Base-by-base conservation (phyloP, 1,284 basidiomycete genomes). In the Hypsizygus ulmarius region DNA sequence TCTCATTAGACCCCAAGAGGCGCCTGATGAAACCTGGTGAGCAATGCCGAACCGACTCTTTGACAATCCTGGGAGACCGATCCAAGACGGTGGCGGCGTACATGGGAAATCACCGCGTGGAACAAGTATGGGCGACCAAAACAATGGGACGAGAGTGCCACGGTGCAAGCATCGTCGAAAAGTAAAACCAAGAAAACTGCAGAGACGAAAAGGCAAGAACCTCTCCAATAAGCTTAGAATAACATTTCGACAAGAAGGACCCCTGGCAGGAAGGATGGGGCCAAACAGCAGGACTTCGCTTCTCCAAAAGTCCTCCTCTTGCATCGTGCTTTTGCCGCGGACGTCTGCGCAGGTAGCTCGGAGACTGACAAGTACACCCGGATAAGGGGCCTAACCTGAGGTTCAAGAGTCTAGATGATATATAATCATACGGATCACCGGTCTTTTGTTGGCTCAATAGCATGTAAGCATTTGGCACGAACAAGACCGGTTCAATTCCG, bases 361-460 rank as follows among this genome's bases (percentile, higher is more conserved):
- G 41, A 18, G 35, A 21, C 21, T 39, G 9, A 43, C 34, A 35
- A 40, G 39, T 30, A 11, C 15, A 37, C 30, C 29, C 34, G 19
- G 9, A 18, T 5, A 37, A 15, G 11, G 10, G 27, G 0, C 44
- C 12, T 29, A 25, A 21, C 36, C 14, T 18, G 6, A 32, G 18
- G 10, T 2, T 28, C 30, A n/a, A 30, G 21, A 39, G 8, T 11
- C 19, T 8, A 32, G 35, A 42, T 49, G 40, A 49, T 49, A 49
- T 49, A 43, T 39, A 45, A 49, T 44, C 39, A 15, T 29, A 35
- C 38, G 38, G 29, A 36, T 47, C 42, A 39, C 36, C 30, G 32
- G 39, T 39, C 30, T 29, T 37, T n/a, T 18, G 39, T 30, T 27
- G 18, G 14, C 5, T 25, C 12, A 16, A 16, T 11, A 33, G 8